phyloP scores from a whole-genome alignment of 805 yeast species.

The Wickerhamiella kurtzmanii region DNA sequence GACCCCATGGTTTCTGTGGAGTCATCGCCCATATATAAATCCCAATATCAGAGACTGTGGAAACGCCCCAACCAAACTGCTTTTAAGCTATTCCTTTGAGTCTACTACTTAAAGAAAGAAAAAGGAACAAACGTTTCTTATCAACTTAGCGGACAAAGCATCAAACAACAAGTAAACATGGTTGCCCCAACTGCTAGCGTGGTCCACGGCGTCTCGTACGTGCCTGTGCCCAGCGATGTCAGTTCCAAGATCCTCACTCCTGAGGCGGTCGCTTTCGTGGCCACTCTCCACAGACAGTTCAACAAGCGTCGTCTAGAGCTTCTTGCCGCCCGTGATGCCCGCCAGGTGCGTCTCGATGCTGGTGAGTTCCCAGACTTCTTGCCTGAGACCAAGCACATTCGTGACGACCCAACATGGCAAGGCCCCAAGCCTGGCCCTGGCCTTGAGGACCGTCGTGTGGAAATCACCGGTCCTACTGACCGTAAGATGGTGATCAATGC shows the following conservation, averaged over 20 bases:
- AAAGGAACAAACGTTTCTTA: conserved; percentile 3
- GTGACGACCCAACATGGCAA: conserved; percentile 57
- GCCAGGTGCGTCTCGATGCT: conserved; percentile 43
- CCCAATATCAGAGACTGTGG: not conserved
- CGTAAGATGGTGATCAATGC: conserved; percentile 67
- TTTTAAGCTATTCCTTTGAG: no score
- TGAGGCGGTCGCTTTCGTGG: conserved; percentile 54
- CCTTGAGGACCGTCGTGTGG: conserved; percentile 56
- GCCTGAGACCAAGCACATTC: conserved; percentile 47
- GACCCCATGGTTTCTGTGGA: not conserved
- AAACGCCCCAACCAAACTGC: not conserved
- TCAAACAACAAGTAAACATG: conserved; percentile 8
- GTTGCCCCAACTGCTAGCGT: conserved; percentile 18
- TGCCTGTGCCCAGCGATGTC: conserved; percentile 37
- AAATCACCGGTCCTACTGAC: conserved; percentile 66
- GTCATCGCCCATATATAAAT: not conserved
- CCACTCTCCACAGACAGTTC: conserved; percentile 53
- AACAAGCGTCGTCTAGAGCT: conserved; percentile 42
- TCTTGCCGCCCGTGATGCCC: conserved; percentile 40
- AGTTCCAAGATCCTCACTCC: conserved; percentile 43
- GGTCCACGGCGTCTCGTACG: conserved; percentile 40
- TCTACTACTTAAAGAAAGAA: no score
- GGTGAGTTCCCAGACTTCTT: conserved; percentile 58
- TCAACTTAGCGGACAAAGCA: not conserved
- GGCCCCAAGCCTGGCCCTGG: conserved; percentile 61